These are phyloP conservation scores for Rhodofomes roseus DNA, from an alignment of 1,284 basidiomycete genomes.

Conservation along the genomic window DNA sequence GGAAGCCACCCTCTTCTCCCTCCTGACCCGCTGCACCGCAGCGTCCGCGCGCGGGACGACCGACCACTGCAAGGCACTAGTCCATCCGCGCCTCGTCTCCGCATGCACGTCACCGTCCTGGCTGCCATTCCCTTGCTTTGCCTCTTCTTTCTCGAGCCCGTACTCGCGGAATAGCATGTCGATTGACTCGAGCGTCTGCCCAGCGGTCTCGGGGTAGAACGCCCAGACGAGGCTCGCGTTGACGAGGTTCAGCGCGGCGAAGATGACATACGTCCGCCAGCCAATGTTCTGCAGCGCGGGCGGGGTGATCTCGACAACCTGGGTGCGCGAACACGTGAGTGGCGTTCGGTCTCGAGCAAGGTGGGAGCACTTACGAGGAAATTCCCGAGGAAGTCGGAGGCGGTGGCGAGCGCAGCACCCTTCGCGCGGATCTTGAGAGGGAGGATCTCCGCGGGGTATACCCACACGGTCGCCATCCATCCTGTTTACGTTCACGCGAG, in stretches of 20 bases:
- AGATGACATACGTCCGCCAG: constrained; percentile 46
- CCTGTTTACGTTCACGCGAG: background rate
- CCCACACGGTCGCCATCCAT: constrained; percentile 14
- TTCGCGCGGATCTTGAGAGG: constrained; percentile 12
- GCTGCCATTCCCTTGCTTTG: background rate
- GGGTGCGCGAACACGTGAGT: constrained; percentile 12
- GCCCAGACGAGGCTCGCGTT: constrained; percentile 41
- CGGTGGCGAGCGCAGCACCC: constrained; percentile 11
- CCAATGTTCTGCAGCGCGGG: constrained; percentile 45
- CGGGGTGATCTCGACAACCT: constrained; percentile 45
- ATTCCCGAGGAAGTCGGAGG: constrained; percentile 11
- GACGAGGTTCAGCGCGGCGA: constrained; percentile 42
- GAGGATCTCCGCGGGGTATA: constrained; percentile 11
- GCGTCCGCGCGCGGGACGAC: background rate
- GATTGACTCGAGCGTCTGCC: constrained; percentile 40
- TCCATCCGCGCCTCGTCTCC: background rate
- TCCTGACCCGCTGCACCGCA: background rate
- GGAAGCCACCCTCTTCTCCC: background rate
- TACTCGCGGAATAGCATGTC: constrained; percentile 29
- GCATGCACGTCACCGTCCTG: background rate
- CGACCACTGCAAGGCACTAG: background rate
- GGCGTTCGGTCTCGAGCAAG: constrained; percentile 16
- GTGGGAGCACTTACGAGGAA: constrained; percentile 5
- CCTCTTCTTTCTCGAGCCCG: background rate
- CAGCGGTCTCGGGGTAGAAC: constrained; percentile 44